Evolutionary conservation across 371 early-diverging fungal species (phyloP).

Genomic region (Phascolomyces articulosus): DNA sequence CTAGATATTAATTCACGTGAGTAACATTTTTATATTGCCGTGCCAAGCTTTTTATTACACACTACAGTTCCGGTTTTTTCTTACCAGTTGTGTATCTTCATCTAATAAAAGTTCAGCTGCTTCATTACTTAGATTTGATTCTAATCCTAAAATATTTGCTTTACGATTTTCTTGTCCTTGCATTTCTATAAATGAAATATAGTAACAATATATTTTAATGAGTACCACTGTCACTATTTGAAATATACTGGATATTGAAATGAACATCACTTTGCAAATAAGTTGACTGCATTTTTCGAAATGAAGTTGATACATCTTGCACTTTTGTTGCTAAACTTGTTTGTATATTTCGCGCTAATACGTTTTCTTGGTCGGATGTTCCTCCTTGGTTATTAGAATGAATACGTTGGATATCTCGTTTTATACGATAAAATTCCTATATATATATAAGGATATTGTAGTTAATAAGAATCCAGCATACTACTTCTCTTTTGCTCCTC

Average conservation of each 20-base stretch:
- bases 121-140: constrained; percentile 40
- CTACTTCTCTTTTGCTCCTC: background rate
- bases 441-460: background rate
- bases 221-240: too few species aligned
- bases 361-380: constrained; percentile 64
- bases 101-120: constrained; percentile 49
- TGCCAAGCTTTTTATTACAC: background rate
- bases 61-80: background rate
- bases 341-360: constrained; percentile 86
- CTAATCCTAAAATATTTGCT: constrained; percentile 48
- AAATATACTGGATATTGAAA: too few species aligned
- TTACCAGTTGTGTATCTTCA: constrained; percentile 53
- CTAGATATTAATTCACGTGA: constrained; percentile 27
- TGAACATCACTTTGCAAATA: constrained; percentile 80
- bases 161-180: constrained; percentile 52
- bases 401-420: constrained; percentile 80
- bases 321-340: constrained; percentile 87
- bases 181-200: constrained; percentile 26
- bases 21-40: background rate
- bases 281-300: constrained; percentile 84
- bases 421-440: constrained; percentile 85
- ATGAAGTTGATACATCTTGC: constrained; percentile 81
- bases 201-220: too few species aligned
- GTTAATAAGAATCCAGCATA: background rate
- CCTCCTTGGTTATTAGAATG: constrained; percentile 47